Percentiles rank a stretch among this genome's conserved stretches.
Conservation (phyloP, 257 asterid species). For the Solanum gandarillasii region DNA sequence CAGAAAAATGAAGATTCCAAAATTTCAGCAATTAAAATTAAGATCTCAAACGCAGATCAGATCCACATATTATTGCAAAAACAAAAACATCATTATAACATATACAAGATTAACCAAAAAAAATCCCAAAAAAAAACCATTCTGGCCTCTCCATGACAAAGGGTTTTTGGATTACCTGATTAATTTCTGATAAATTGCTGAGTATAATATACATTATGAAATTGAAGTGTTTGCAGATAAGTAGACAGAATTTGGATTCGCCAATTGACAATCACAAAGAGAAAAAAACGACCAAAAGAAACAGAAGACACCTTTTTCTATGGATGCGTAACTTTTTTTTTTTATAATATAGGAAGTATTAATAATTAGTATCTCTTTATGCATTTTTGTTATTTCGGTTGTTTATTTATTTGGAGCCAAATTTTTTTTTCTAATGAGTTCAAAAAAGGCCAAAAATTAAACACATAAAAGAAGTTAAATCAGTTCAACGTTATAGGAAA, state of each 20-base stretch:
- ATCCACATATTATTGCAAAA: slow-evolving; percentile 24
- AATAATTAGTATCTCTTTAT: not conserved
- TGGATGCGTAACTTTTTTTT: not conserved
- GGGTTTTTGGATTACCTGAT: not conserved
- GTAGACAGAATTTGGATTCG: slow-evolving; percentile 22
- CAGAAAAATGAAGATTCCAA: not conserved
- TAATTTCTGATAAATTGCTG: not conserved
- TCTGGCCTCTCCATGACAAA: not conserved
- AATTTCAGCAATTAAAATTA: not conserved
- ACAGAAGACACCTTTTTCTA: slow-evolving; percentile 27
- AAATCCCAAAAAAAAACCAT: not conserved
- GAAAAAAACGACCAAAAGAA: slow-evolving; percentile 5
- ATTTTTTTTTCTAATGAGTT: too few relatives aligned
- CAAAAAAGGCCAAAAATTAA: not conserved
- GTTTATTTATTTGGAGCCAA: not conserved
- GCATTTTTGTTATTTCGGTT: not conserved
- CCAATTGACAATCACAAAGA: slow-evolving; percentile 41
- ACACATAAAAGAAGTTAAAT: too few relatives aligned
- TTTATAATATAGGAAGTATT: not conserved
- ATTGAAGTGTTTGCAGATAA: slow-evolving; percentile 1
- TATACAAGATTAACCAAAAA: not conserved
- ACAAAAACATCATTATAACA: not conserved
- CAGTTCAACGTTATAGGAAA: not conserved
- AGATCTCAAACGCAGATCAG: slow-evolving; percentile 55
- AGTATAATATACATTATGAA: not conserved